Evolutionary conservation across 768 basidiomycete species (phyloP).

Genomic region (Boletus rubroflammeus): DNA sequence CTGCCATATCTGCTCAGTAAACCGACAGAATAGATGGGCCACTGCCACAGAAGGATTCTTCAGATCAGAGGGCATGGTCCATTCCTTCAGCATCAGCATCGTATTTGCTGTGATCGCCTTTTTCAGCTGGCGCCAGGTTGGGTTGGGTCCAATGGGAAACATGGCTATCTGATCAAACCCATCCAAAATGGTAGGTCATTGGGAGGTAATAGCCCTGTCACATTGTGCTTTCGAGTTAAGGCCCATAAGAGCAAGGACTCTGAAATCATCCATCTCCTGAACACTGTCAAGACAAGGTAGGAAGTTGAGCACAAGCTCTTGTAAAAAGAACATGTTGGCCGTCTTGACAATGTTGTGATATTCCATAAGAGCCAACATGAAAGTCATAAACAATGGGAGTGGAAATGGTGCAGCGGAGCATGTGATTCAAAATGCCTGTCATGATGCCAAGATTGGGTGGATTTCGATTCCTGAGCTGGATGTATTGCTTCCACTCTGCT

Average conservation of each 20-base stretch:
- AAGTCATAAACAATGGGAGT: conserved; percentile 5
- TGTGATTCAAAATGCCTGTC: conserved; percentile 7
- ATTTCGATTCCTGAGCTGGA: neutral
- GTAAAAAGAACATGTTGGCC: neutral
- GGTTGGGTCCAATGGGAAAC: neutral
- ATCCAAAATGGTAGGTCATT: neutral
- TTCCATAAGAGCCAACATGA: conserved; percentile 1
- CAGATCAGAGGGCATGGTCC: neutral
- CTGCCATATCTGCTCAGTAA: neutral
- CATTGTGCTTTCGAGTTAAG: neutral
- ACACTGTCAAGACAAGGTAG: neutral
- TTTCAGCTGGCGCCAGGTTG: neutral
- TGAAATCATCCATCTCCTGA: neutral
- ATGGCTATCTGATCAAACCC: neutral
- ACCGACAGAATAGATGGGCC: neutral
- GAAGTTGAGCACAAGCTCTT: neutral
- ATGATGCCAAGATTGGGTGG: conserved; percentile 9
- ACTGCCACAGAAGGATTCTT: neutral
- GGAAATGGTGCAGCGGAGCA: neutral
- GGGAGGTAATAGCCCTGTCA: neutral
- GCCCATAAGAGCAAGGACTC: neutral
- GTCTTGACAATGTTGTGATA: neutral
- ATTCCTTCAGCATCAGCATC: neutral
- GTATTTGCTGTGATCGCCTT: neutral
- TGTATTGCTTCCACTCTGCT: neutral